Base-by-base conservation (phyloP, 1,284 basidiomycete species). In the Ganoderma lingzhi region DNA sequence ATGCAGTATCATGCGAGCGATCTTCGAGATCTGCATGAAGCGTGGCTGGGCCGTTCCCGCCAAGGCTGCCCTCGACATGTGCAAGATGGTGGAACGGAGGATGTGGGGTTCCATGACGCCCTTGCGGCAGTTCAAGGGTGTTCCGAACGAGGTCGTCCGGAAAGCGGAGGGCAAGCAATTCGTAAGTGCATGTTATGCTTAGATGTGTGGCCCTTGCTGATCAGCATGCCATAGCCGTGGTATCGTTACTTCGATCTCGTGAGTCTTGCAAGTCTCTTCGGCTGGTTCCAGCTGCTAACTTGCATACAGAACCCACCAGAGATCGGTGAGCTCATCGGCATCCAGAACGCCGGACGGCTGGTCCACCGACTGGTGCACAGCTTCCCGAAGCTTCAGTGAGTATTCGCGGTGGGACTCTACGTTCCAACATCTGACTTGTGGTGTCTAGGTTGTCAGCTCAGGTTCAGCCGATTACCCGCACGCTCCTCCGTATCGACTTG, bases 21-120 rank as follows among this genome's bases (percentile, higher is more conserved):
- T 99, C 79, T 99, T 98, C 75, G 97, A 99, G 83, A 99, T 99
- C 66, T 99, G 97, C 79, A 84, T 99, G 71, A 98, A 98, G 84
- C 91, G 97, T 68, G 97, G 97, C n/a, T 99, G 97, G 96, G 96
- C 98, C 0, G 86, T 95, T 6, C 95, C 97, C 0, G 96, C 96
- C 0, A 93, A 96, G 72, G 92, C 95, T 35, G 96, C 96, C 6
- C 86, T 99, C 51, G 94, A 97, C 74, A 84, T 99, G 70, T 99
- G 97, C 85, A 99, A 99, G 85, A 99, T 99, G 97, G 95, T 93
- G 5, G 96, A 97, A 79, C 90, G 93, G 74, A 83, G 93, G 70
- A 96, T 97, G 95, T 99, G 98, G 97, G 92, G 92, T 60, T 96
- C 96, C 0, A 99, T 99, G 97, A 97, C 96, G 0, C 97, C 97